Evolutionary conservation across 306 rosid species (phyloP).

Genomic region (Ammopiptanthus mongolicus): DNA sequence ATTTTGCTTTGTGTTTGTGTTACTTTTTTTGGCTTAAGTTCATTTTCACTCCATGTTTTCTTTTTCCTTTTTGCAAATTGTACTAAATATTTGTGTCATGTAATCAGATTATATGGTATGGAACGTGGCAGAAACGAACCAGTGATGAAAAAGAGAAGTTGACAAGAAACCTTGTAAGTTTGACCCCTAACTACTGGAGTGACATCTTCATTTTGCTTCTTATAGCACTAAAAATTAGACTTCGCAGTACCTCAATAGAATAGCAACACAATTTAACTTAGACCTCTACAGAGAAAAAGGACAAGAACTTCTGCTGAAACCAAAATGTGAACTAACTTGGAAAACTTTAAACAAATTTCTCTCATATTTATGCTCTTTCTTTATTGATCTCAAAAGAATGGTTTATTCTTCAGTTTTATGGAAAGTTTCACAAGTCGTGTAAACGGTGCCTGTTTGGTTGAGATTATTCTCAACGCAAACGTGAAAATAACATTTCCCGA

Average conservation of each 20-base stretch:
- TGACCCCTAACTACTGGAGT: not conserved
- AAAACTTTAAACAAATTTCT: not conserved
- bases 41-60: not conserved
- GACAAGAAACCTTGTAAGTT: slow-evolving; percentile 47
- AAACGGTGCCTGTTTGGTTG: too few relatives aligned
- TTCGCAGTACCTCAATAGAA: not conserved
- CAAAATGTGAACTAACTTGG: not conserved
- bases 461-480: too few relatives aligned
- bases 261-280: not conserved
- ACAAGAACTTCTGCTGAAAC: not conserved
- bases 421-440: not conserved
- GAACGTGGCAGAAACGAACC: slow-evolving; percentile 62
- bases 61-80: not conserved
- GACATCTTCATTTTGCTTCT: not conserved
- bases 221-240: not conserved
- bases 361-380: not conserved
- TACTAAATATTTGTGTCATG: not conserved
- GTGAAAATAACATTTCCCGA: too few relatives aligned
- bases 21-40: not conserved
- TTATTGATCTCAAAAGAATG: not conserved
- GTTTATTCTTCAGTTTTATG: not conserved
- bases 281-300: not conserved
- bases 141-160: slow-evolving; percentile 45
- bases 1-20: not conserved
- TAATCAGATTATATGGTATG: slow-evolving; percentile 74